Conservation (phyloP, 2,329 filamentous ascomycete genomes). For the Diaporthe ampelina region DNA sequence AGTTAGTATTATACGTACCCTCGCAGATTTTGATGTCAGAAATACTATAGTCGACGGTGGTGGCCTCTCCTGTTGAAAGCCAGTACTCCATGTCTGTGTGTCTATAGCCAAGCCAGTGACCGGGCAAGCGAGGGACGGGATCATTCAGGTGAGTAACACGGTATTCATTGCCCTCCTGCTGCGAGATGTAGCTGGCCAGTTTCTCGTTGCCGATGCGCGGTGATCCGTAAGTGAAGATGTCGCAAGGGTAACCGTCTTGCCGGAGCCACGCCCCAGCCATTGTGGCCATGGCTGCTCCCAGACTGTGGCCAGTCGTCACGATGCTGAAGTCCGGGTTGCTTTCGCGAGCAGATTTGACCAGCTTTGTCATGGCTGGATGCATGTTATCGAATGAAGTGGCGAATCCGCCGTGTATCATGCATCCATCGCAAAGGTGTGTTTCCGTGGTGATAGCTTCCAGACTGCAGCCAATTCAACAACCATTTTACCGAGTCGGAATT, state of each 20-base stretch:
- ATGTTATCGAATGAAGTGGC: constrained; percentile 43
- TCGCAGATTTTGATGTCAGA: constrained; percentile 61
- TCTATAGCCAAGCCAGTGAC: constrained; percentile 34
- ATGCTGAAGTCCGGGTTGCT: constrained; percentile 45
- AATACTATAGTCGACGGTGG: constrained; percentile 47
- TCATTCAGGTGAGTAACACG: constrained; percentile 41
- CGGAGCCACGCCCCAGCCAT: constrained; percentile 44
- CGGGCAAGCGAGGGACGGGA: constrained; percentile 41
- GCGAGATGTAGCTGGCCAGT: constrained; percentile 47
- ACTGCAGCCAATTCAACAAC: constrained; percentile 18
- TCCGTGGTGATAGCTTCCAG: constrained; percentile 20
- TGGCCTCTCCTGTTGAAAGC: constrained; percentile 30
- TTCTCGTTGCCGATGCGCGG: constrained; percentile 48
- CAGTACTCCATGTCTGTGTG: constrained; percentile 38
- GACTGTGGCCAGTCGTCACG: constrained; percentile 48
- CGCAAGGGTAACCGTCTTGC: constrained; percentile 42
- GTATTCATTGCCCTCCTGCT: constrained; percentile 37
- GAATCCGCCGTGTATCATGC: constrained; percentile 48
- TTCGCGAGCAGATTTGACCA: constrained; percentile 41
- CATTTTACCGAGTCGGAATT: constrained; percentile 56
- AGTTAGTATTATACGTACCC: constrained; percentile 61
- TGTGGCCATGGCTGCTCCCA: constrained; percentile 49
- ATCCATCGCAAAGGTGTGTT: constrained; percentile 47
- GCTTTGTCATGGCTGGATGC: constrained; percentile 40
- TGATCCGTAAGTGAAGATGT: constrained; percentile 50